Conservation (phyloP, 2,329 filamentous ascomycete species). For the Xylariales sp. region DNA sequence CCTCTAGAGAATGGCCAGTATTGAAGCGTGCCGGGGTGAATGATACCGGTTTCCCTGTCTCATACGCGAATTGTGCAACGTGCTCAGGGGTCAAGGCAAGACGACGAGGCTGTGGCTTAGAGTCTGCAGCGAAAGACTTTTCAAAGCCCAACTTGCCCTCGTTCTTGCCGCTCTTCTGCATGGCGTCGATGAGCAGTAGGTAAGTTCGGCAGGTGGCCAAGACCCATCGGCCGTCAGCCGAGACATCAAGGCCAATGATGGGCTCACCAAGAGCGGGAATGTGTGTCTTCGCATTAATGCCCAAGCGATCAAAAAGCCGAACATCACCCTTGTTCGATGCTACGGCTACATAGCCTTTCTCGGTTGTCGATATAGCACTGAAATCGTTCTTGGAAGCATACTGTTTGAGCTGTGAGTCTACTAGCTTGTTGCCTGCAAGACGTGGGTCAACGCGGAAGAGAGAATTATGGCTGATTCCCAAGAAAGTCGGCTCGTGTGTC, state of each 20-base stretch:
- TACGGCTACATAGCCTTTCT: constrained; percentile 94
- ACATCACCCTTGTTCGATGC: constrained; percentile 98
- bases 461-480: constrained; percentile 89
- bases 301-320: constrained; percentile 90
- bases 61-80: constrained; percentile 95
- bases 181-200: constrained; percentile 83
- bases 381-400: constrained; percentile 98
- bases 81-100: constrained; percentile 86
- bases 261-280: constrained; percentile 93
- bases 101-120: constrained; percentile 88
- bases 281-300: constrained; percentile 95
- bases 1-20: constrained; percentile 71
- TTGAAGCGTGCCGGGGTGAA: constrained; percentile 96
- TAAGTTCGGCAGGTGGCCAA: constrained; percentile 93
- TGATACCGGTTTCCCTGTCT: constrained; percentile 78
- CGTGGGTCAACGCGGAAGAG: constrained; percentile 93
- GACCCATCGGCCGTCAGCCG: constrained; percentile 92
- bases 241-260: constrained; percentile 92
- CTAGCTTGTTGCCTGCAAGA: constrained; percentile 83
- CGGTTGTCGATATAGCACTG: constrained; percentile 87
- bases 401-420: constrained; percentile 90
- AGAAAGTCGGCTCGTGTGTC: constrained; percentile 90
- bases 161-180: constrained; percentile 92
- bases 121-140: constrained; percentile 84
- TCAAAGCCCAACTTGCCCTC: constrained; percentile 98